Base-by-base conservation (phyloP, 352 stramenopile genomes). In the Pythium chondricola region DNA sequence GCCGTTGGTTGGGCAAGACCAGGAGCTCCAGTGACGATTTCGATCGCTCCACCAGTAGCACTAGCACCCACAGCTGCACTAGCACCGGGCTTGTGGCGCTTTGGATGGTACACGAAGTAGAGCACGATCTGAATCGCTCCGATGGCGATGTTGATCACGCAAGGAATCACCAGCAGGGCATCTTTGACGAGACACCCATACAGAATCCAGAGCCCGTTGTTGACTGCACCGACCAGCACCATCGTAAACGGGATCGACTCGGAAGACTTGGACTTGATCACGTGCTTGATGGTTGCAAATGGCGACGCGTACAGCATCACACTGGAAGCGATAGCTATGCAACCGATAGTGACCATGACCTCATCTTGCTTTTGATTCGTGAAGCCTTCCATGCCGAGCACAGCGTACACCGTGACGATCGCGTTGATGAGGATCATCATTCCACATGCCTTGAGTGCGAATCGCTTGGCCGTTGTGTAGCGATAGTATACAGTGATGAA, bases 201-300 rank as follows among this genome's bases (percentile, higher is more conserved):
- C 43, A 82, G 55, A 36, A 85, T 59, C 79, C 79, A 91, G n/a
- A 88, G 52, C 13, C 64, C 45, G 55, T 88, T 91, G 73, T 88
- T 91, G 44, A 74, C 48, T n/a, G 69, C 41, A 2, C 74, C 79
- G 13, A 74, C 65, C 32, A 78, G 24, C 33, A 81, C 71, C 74
- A 91, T 85, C 1, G 62, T 54, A 38, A 88, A 71, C 21, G 67
- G 71, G 39, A 91, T 69, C 18, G 71, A 88, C 24, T 38, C 65
- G 6, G 70, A 79, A 13, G 73, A 84, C 33, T 69, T 68, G 26
- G 66, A 74, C 31, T 63, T 56, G 39, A 87, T 20, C 14, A 86
- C 76, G 8, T 70, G 46, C 46, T 65, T 71, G 58, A 88, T 74
- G 8, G 61, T 65, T 35, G 63, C 67, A 22, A 91, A 70, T 2